A percentile compares a stretch with the other conserved stretches of the same genome.
Conservation (phyloP, 768 basidiomycete species). For the Trametes maxima region DNA sequence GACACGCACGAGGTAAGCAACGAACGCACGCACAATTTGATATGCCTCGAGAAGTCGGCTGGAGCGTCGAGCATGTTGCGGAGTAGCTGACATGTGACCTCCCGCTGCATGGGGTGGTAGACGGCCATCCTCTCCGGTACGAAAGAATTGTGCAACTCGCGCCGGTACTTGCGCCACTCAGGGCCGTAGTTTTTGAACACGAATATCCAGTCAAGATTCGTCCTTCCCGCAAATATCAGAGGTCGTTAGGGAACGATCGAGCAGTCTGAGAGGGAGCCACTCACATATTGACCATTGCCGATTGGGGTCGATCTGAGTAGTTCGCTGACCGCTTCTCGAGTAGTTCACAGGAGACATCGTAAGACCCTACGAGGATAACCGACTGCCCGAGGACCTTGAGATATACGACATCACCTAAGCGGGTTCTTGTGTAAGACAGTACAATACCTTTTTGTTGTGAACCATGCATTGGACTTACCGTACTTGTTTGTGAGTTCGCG, state of each 20-base stretch:
- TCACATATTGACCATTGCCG: slow-evolving; percentile 73
- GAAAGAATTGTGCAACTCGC: slow-evolving; percentile 15
- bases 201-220: slow-evolving; percentile 19
- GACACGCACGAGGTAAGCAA: neutral
- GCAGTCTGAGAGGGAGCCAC: slow-evolving; percentile 31
- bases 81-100: slow-evolving; percentile 3
- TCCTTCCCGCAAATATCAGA: slow-evolving; percentile 41
- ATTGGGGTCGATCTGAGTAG: slow-evolving; percentile 71
- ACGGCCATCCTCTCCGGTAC: slow-evolving; percentile 20
- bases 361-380: slow-evolving; percentile 66
- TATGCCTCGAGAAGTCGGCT: slow-evolving; percentile 7
- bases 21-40: slow-evolving; percentile 9
- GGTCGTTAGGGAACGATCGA: slow-evolving; percentile 32
- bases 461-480: slow-evolving; percentile 17
- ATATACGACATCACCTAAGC: slow-evolving; percentile 62
- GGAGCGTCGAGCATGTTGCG: slow-evolving; percentile 9
- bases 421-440: neutral
- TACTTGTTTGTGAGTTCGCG: slow-evolving; percentile 16
- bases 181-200: slow-evolving; percentile 17
- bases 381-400: slow-evolving; percentile 67
- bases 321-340: slow-evolving; percentile 71
- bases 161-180: slow-evolving; percentile 17
- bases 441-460: too few relatives aligned
- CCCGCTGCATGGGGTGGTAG: slow-evolving; percentile 5
- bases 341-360: slow-evolving; percentile 60